Conservation (phyloP, 2,329 filamentous ascomycete species). For the Fusarium secorum region DNA sequence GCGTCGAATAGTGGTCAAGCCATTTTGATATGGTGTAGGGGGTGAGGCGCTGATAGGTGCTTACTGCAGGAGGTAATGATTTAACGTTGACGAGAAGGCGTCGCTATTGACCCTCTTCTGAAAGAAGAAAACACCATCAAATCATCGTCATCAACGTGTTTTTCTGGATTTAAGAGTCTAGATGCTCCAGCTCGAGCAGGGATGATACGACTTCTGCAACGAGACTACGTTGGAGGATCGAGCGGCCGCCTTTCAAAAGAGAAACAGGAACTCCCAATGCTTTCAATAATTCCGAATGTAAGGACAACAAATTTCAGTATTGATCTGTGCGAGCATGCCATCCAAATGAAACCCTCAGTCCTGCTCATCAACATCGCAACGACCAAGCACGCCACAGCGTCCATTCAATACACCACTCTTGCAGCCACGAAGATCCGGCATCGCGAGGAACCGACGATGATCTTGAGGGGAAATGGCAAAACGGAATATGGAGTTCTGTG, state of each 20-base stretch:
- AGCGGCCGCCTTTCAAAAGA: too few relatives aligned
- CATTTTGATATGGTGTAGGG: conserved; percentile 5
- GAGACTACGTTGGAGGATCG: accelerated
- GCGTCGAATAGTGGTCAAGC: conserved; percentile 8
- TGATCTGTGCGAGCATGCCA: background rate
- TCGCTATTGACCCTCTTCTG: background rate
- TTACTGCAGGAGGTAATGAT: background rate
- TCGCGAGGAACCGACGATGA: background rate
- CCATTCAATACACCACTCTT: background rate
- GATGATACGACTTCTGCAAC: background rate
- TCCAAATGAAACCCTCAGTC: background rate
- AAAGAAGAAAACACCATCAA: background rate
- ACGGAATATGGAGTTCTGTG: background rate
- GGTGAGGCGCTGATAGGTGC: background rate
- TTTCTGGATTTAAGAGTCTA: background rate
- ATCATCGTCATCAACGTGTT: background rate
- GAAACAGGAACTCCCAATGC: accelerated
- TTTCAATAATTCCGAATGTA: accelerated
- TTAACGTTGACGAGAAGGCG: conserved; percentile 9
- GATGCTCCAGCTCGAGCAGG: background rate
- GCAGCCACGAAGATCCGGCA: background rate
- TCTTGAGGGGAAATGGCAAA: background rate
- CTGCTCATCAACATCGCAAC: background rate
- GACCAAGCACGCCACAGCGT: background rate
- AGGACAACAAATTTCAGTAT: background rate